Evolutionary conservation across 306 rosid species (phyloP), one percentile per base, ranked within the genome.

Genomic region (Ammopiptanthus mongolicus): DNA sequence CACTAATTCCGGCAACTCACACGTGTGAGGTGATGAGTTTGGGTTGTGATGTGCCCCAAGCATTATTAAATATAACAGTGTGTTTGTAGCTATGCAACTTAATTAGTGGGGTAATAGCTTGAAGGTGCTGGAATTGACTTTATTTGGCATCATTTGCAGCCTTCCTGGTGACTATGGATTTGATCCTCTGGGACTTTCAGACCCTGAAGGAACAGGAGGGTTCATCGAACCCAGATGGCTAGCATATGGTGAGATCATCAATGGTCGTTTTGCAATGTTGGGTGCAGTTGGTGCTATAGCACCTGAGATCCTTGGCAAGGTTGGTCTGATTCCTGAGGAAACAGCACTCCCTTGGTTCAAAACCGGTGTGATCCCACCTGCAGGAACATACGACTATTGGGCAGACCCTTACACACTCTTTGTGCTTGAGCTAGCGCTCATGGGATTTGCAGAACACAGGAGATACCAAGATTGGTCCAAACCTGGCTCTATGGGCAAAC

Each of bases 361-460:
- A 84, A 95, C 98, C 0, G 98, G 98, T 1, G 98, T 95, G 3
- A 75, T 95, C 59, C 98, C 97, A 1, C 97, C 97, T 0, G 97
- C 97, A 0, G 98, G 98, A 19, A 92, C 97, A 21, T 95, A 95
- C 83, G 8, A 66, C 82, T 95, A 95, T 65, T 95, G 97, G 98
- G 98, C 98, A 10, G 98, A 95, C 85, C 71, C 85, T 4, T 95
- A 90, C 91, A 95, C 98, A 2, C 89, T 95, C 0, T 91, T 95
- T 31, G 98, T 95, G 0, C 37, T 95, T 0, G 98, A 95, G 77
- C 6, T 95, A 81, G 97, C 96, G 1, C 82, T 95, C 0, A 87
- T 95, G 98, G 98, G 98, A 5, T 95, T 95, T 36, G 98, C 98
- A 0, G 97, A 95, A 80, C 98, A 95, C 85, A 78, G 97, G 46